phyloP scores from a whole-genome alignment of 441 rosid genomes.

The Daphne laureola region DNA sequence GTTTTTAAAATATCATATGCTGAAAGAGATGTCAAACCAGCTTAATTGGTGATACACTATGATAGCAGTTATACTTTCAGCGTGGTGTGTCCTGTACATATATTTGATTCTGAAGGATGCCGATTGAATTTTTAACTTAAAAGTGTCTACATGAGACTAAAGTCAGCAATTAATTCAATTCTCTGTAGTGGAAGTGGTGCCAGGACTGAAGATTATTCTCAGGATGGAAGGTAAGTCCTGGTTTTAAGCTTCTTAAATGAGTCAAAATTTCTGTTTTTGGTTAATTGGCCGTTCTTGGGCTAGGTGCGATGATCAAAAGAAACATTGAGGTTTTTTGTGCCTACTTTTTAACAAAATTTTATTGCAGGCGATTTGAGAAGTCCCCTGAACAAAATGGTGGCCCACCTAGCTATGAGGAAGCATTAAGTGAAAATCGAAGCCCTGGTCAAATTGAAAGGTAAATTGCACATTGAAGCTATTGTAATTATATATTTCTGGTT shows the following conservation, averaged over 20 bases:
- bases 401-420: slow-evolving; percentile 94
- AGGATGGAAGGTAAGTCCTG: slow-evolving; percentile 57
- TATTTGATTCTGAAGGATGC: no score
- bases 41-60: no score
- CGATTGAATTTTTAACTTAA: no score
- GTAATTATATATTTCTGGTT: slow-evolving; percentile 11
- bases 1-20: no score
- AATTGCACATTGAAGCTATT: neutral
- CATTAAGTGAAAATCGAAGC: slow-evolving; percentile 61
- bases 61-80: no score
- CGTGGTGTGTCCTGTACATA: no score
- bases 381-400: slow-evolving; percentile 82
- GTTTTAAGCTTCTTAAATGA: slow-evolving; percentile 6
- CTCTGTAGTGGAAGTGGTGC: slow-evolving; percentile 56
- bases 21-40: no score
- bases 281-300: no score
- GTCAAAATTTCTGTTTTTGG: no score
- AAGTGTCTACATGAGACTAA: neutral
- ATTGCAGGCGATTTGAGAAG: slow-evolving; percentile 61
- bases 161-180: slow-evolving; percentile 4
- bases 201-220: slow-evolving; percentile 62
- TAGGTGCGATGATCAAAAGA: no score
- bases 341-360: neutral
- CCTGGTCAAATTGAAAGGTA: slow-evolving; percentile 79
- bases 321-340: no score